Base-by-base conservation (phyloP, 108 stramenopile species). In the Tribonema minus region DNA sequence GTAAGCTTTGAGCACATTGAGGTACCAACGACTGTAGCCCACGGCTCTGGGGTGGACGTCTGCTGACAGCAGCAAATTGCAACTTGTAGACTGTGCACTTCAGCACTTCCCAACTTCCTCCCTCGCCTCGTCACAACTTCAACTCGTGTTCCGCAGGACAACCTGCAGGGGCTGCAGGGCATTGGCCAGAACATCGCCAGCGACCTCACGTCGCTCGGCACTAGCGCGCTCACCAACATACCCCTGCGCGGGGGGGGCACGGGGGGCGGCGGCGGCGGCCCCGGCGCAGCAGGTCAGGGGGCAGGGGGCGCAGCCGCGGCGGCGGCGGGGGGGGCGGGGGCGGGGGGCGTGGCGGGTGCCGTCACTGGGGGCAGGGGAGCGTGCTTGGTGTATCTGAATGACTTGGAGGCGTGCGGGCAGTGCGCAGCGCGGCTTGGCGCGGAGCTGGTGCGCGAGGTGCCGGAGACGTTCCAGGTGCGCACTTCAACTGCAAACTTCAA, bases 301-400 rank as follows among this genome's bases (percentile, higher is more conserved):
- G n/a, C n/a, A n/a, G n/a, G n/a, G n/a, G n/a, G n/a, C n/a, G n/a
- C n/a, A n/a, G n/a, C n/a, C n/a, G n/a, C n/a, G n/a, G n/a, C n/a
- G n/a, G n/a, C n/a, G n/a, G n/a, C n/a, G n/a, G 70, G 38, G 64
- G 76, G 67, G 20, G 58, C 32, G 60, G 76, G 30, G 29, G 36
- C 37, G 54, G 77, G 67, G 12, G 58, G 59, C 3, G 34, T 58
- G 59, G 58, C 40, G 20, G 37, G 66, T 1, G 76, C 46, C 23
- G 31, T 58, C 6, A 28, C n/a, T 28, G 65, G 76, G 32, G 15
- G 29, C 58, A 30, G 77, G 38, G 34, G 67, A 28, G 35, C 70
- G 68, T 69, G 79, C 63, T 41, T 80, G 69, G 70, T 80, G 30
- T 70, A 39, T 37, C 59, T 80, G 34, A 80, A 80, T 61, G 71